phyloP scores from a whole-genome alignment of 2,329 filamentous ascomycete species.

The Paecilomyces sp. region DNA sequence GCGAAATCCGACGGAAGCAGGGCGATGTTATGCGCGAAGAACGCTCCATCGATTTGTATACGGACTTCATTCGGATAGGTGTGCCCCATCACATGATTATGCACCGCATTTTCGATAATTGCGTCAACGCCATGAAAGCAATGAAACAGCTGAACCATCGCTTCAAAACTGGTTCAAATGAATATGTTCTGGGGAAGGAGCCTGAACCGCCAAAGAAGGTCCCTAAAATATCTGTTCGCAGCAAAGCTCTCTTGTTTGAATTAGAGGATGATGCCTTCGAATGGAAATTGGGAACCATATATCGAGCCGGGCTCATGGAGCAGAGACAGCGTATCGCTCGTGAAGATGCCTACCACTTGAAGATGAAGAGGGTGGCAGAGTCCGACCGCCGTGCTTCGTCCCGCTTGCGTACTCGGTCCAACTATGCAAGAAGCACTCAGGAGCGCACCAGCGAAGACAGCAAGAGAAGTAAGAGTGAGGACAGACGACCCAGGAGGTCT shows the following conservation, averaged over 20 bases:
- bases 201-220: slow-evolving; percentile 81
- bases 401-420: slow-evolving; percentile 47
- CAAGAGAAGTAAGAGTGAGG: slow-evolving; percentile 51
- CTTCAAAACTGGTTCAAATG: slow-evolving; percentile 78
- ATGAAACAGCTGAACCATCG: slow-evolving; percentile 87
- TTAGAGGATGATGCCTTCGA: slow-evolving; percentile 95
- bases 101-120: slow-evolving; percentile 87
- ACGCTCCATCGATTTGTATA: slow-evolving; percentile 72
- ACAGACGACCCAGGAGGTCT: slow-evolving; percentile 33
- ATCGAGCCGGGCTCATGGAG: slow-evolving; percentile 78
- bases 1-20: slow-evolving; percentile 66
- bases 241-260: slow-evolving; percentile 78
- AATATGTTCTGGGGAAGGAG: slow-evolving; percentile 78
- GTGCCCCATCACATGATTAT: slow-evolving; percentile 88
- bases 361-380: slow-evolving; percentile 75
- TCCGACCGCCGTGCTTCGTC: slow-evolving; percentile 49
- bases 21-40: slow-evolving; percentile 60
- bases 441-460: slow-evolving; percentile 30
- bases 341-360: slow-evolving; percentile 82
- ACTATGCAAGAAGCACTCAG: slow-evolving; percentile 37
- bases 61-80: slow-evolving; percentile 78
- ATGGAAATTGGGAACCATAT: slow-evolving; percentile 94
- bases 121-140: slow-evolving; percentile 80
- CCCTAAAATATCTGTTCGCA: slow-evolving; percentile 76
- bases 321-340: slow-evolving; percentile 84